Conservation (phyloP, 441 rosid species). For the Rhodomyrtus psidioides region DNA sequence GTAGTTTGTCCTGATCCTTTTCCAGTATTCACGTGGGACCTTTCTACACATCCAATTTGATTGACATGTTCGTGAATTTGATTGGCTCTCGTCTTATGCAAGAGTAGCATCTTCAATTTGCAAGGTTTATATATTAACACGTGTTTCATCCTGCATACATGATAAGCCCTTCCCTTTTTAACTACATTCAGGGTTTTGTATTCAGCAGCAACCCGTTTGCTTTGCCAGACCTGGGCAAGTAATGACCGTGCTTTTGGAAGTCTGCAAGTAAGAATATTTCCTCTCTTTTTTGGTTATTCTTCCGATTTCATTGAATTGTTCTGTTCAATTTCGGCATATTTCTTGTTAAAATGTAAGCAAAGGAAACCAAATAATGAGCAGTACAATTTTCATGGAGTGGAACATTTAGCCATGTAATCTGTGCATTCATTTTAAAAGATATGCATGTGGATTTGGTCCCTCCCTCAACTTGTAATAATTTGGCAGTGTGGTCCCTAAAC, state of each 20-base stretch:
- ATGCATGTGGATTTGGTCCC: background rate
- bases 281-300: background rate
- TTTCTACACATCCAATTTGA: background rate
- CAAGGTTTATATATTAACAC: background rate
- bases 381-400: background rate
- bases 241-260: constrained; percentile 88
- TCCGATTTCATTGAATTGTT: background rate
- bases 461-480: background rate
- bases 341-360: background rate
- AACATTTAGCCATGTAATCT: background rate
- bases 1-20: background rate
- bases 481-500: background rate
- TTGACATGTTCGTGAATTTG: background rate
- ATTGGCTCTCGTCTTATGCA: background rate
- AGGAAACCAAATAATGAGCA: background rate
- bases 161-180: constrained; percentile 17
- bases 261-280: constrained; percentile 49
- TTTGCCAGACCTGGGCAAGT: constrained; percentile 84
- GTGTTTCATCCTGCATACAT: constrained; percentile 7
- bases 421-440: background rate
- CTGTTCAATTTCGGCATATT: background rate
- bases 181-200: constrained; percentile 56
- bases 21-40: background rate
- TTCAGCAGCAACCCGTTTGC: constrained; percentile 84
- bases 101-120: background rate